Evolutionary conservation across 495 filamentous ascomycete genomes (phyloP).

Genomic region (Penicillium nucicola): DNA sequence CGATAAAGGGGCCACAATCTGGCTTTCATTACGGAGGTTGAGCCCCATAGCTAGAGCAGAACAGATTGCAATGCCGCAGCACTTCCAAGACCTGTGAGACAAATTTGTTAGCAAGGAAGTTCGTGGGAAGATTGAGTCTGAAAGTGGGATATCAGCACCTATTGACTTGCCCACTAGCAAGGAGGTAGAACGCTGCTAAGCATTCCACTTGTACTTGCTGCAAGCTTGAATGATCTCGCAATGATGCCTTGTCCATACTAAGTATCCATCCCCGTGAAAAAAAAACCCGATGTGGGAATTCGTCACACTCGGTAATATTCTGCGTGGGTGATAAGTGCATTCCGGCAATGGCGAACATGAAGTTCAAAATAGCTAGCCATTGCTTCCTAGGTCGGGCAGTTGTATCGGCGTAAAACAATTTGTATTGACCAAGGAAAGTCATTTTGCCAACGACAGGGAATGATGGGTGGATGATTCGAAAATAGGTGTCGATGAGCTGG

Average conservation of each 20-base stretch:
- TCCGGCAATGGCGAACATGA: conserved; percentile 59
- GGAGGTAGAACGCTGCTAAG: conserved; percentile 56
- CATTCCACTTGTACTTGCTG: conserved; percentile 58
- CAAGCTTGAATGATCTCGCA: conserved; percentile 54
- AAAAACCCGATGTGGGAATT: conserved; percentile 45
- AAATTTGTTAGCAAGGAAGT: neutral
- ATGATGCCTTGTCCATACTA: conserved; percentile 39
- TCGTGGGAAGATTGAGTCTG: neutral
- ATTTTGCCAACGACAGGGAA: conserved; percentile 56
- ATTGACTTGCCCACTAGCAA: conserved; percentile 58
- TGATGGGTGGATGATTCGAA: conserved; percentile 51
- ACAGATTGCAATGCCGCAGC: conserved; percentile 53
- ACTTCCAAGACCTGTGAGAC: conserved; percentile 49
- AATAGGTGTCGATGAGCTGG: conserved; percentile 48
- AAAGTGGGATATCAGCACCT: conserved; percentile 33
- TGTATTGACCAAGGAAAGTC: conserved; percentile 34
- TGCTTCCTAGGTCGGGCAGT: conserved; percentile 30
- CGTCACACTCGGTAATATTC: conserved; percentile 29
- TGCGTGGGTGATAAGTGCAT: conserved; percentile 39
- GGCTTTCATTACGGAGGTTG: conserved; percentile 53
- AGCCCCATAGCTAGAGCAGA: conserved; percentile 54
- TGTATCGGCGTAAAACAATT: conserved; percentile 23
- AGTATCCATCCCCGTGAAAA: conserved; percentile 58
- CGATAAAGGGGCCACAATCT: conserved; percentile 35
- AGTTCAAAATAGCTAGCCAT: conserved; percentile 57